Base-by-base conservation (phyloP, 768 basidiomycete species). In the Boletus rubescentipes region DNA sequence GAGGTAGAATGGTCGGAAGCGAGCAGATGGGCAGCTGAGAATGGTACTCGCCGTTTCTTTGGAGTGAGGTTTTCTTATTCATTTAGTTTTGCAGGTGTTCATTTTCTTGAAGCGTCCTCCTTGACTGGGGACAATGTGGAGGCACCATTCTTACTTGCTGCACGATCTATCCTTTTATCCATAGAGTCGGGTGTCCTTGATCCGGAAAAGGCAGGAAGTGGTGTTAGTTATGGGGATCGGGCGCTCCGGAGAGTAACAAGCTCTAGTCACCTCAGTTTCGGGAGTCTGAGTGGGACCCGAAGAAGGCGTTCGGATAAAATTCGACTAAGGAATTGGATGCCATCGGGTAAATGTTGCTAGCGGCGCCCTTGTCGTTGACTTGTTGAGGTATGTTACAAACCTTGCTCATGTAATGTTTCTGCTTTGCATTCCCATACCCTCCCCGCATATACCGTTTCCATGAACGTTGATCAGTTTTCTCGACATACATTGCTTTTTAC, bases 1-100 rank as follows among this genome's bases (percentile, higher is more conserved):
- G 91, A 98, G 70, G 94, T 99, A 36, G 92, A 96, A 62, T 97
- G 91, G 86, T 81, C 87, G 23, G 97, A 99, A 73, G 97, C 93
- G 10, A 93, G 91, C 64, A 78, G 83, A 66, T 99, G 94, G 94
- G 96, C 97, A 18, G 89, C 93, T 45, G 92, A 95, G 69, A 94
- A 98, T 69, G 90, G 94, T 93, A 60, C 55, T 78, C 64, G 36
- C 38, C 14, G 4, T 42, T 39, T 48, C 61, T 57, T 40, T 35
- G 29, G 34, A 23, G 18, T 40, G 40, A 18, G 9, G 41, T 49
- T 34, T 39, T 23, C 31, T 47, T 49, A 30, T 49, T 59, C 31
- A 62, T 34, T 39, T 23, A 16, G 40, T 41, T 37, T 4, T 34
- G n/a, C 63, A 98, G 95, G 91, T 61, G 82, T 97, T 8, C 89